phyloP scores from a whole-genome alignment of 805 yeast genomes.

The Komagataella pastoris region DNA sequence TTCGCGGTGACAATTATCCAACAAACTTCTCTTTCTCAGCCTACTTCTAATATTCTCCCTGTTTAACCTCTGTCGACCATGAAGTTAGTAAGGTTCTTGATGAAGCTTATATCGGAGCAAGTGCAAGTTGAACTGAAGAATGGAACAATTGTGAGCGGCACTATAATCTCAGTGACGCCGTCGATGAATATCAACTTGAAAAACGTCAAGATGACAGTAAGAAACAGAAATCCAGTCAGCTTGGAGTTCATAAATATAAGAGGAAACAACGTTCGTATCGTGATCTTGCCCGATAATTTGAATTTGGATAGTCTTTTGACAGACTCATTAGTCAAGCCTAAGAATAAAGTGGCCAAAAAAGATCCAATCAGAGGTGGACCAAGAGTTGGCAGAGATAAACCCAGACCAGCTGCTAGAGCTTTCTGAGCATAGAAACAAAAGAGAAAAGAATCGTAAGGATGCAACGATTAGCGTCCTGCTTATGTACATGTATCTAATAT shows the following conservation, averaged over 20 bases:
- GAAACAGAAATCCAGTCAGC: constrained; percentile 52
- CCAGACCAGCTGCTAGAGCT: constrained; percentile 1
- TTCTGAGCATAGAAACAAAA: neutral
- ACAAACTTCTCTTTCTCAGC: neutral
- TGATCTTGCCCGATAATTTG: constrained; percentile 73
- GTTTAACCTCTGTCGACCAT: constrained; percentile 13
- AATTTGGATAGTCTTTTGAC: constrained; percentile 54
- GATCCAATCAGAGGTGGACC: constrained; percentile 1
- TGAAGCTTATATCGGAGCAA: constrained; percentile 75
- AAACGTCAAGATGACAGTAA: constrained; percentile 67
- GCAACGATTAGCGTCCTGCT: neutral
- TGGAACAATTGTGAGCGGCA: constrained; percentile 80
- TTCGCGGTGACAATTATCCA: neutral
- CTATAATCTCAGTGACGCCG: constrained; percentile 74
- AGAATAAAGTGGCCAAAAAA: constrained; percentile 16
- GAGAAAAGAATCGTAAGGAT: neutral
- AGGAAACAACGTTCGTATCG: constrained; percentile 80
- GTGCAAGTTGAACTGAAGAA: constrained; percentile 87
- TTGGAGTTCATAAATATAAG: constrained; percentile 75
- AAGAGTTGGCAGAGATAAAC: constrained; percentile 1
- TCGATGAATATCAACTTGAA: constrained; percentile 79
- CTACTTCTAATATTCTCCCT: neutral
- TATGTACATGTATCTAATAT: neutral
- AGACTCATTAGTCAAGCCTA: constrained; percentile 29
- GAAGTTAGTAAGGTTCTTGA: constrained; percentile 67